Conservation (phyloP, 2,329 filamentous ascomycete species). For the Sporothrix luriei region DNA sequence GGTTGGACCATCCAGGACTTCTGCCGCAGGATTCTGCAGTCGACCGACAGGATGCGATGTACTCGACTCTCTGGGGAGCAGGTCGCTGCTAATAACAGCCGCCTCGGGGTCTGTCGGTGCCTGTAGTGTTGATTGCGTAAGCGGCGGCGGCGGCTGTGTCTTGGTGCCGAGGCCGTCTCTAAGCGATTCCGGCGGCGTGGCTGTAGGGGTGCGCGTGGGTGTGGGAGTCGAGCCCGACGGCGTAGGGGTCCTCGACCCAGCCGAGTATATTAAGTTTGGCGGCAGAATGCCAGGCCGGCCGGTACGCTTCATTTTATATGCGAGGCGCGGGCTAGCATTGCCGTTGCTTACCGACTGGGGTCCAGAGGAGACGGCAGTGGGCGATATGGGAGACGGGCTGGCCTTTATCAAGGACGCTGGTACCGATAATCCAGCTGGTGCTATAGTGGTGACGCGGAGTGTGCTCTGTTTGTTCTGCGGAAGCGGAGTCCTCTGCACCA, state of each 20-base stretch:
- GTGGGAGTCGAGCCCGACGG: background rate
- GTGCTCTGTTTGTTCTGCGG: too few species aligned
- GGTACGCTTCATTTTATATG: constrained; percentile 38
- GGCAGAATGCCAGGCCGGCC: constrained; percentile 14
- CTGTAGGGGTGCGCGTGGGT: background rate
- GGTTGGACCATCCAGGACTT: background rate
- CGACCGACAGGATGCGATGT: background rate
- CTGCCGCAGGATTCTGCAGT: background rate
- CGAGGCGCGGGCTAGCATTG: background rate
- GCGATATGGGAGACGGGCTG: background rate
- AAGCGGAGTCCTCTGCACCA: too few species aligned
- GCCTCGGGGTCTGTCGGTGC: background rate
- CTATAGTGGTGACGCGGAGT: too few species aligned
- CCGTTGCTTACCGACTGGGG: background rate
- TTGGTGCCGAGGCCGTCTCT: constrained; percentile 1
- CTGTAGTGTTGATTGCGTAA: too few species aligned
- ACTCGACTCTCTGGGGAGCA: background rate
- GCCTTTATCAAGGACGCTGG: background rate
- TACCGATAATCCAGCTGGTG: background rate
- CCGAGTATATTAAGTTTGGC: background rate
- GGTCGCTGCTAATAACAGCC: background rate
- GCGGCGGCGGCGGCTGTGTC: background rate
- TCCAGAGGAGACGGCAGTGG: too few species aligned
- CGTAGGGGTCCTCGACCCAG: background rate
- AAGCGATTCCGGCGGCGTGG: background rate